phyloP scores from a whole-genome alignment of 305 asterid genomes.

The Solanum aculeatissimum region DNA sequence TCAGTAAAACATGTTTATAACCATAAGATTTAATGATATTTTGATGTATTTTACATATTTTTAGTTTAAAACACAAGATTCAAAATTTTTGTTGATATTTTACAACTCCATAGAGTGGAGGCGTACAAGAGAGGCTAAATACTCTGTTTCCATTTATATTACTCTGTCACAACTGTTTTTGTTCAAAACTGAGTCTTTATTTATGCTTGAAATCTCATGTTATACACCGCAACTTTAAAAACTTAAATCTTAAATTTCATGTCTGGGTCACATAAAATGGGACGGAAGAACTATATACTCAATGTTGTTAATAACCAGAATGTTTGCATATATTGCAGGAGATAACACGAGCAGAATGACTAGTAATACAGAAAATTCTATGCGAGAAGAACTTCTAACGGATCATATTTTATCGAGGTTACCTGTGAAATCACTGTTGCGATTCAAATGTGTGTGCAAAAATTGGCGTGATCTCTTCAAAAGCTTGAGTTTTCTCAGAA shows the following conservation, averaged over 20 bases:
- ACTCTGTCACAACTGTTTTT: background rate
- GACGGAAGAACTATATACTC: background rate
- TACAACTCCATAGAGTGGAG: background rate
- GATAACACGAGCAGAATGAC: background rate
- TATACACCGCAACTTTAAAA: background rate
- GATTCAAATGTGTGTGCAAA: background rate
- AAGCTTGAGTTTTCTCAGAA: background rate
- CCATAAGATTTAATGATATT: background rate
- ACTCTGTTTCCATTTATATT: background rate
- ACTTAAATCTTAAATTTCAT: background rate
- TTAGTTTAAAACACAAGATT: background rate
- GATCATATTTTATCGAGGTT: background rate
- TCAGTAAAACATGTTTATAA: background rate
- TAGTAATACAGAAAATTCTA: background rate
- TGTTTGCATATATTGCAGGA: background rate
- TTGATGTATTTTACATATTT: background rate
- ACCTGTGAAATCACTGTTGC: background rate
- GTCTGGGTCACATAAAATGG: background rate
- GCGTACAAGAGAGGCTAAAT: background rate
- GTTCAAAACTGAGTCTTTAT: background rate
- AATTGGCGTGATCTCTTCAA: background rate
- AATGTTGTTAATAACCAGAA: background rate
- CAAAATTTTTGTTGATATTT: background rate
- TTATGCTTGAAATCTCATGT: background rate
- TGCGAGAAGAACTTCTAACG: background rate